Conservation (phyloP, 2,329 filamentous ascomycete genomes). For the Uncinocarpus reesii region DNA sequence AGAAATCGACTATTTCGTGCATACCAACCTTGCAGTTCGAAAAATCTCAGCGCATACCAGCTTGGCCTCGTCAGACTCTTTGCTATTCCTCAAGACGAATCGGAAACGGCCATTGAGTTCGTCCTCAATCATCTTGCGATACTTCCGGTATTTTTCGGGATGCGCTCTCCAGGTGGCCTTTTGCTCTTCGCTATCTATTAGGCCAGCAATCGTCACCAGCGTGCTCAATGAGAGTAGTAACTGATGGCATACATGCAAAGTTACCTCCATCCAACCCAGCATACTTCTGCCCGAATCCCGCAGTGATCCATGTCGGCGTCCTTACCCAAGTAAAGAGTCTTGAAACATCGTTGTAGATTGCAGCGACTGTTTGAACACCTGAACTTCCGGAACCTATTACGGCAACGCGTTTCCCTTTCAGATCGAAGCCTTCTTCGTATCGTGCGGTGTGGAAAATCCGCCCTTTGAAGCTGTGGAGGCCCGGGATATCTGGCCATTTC, state of each 20-base stretch:
- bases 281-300: constrained; percentile 36
- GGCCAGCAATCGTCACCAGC: constrained; percentile 47
- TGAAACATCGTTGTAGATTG: constrained; percentile 30
- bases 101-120: constrained; percentile 22
- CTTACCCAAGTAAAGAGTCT: constrained; percentile 56
- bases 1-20: background rate
- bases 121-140: constrained; percentile 48
- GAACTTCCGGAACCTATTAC: constrained; percentile 37
- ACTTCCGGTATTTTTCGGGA: constrained; percentile 50
- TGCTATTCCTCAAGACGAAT: constrained; percentile 15
- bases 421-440: constrained; percentile 33
- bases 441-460: constrained; percentile 37
- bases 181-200: constrained; percentile 37
- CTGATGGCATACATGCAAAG: constrained; percentile 12
- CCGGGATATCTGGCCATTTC: constrained; percentile 41
- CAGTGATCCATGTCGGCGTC: constrained; percentile 58
- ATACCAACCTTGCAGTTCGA: background rate
- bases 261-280: constrained; percentile 15
- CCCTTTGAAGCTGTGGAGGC: constrained; percentile 39
- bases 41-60: constrained; percentile 6
- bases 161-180: constrained; percentile 47
- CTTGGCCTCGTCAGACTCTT: constrained; percentile 17
- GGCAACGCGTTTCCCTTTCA: constrained; percentile 23
- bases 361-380: constrained; percentile 45
- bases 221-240: background rate